Conservation (phyloP, 139 green algal genomes). For the Astrephomene gubernaculifera region DNA sequence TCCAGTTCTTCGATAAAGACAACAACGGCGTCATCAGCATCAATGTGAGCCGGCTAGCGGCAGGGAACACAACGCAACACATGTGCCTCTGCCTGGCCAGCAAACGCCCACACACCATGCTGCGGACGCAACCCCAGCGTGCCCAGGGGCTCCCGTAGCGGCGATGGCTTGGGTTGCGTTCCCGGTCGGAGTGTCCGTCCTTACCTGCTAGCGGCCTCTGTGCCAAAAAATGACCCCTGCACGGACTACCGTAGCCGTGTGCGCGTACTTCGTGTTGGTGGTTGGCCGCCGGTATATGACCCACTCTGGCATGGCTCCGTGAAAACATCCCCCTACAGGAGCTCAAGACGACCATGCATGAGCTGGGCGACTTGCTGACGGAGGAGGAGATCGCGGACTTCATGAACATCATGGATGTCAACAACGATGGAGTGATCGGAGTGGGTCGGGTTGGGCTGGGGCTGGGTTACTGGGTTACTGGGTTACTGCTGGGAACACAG, state of each 20-base stretch:
- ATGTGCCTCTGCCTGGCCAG: neutral
- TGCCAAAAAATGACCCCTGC: too few relatives aligned
- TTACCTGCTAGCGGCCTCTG: too few relatives aligned
- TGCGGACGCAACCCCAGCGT: too few relatives aligned
- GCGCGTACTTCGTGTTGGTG: too few relatives aligned
- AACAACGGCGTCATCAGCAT: slow-evolving; percentile 38
- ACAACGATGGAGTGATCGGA: slow-evolving; percentile 70
- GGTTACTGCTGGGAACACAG: neutral
- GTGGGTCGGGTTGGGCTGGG: slow-evolving; percentile 32
- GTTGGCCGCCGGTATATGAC: too few relatives aligned
- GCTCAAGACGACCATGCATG: slow-evolving; percentile 64
- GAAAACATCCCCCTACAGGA: slow-evolving; percentile 26
- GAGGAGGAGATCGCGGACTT: slow-evolving; percentile 65
- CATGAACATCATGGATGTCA: slow-evolving; percentile 66
- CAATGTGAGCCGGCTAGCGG: neutral
- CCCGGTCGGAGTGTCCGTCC: too few relatives aligned
- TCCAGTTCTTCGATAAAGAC: slow-evolving; percentile 69
- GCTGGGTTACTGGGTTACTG: neutral
- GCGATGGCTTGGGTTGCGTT: too few relatives aligned
- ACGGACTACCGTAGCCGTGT: too few relatives aligned
- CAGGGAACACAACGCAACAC: too few relatives aligned
- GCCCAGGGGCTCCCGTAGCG: too few relatives aligned
- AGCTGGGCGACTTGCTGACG: slow-evolving; percentile 67
- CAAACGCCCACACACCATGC: too few relatives aligned
- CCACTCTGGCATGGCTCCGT: too few relatives aligned